Evolutionary conservation across 306 rosid species (phyloP), one percentile per base, ranked within the genome.

Genomic region (Quercus wislizeni): DNA sequence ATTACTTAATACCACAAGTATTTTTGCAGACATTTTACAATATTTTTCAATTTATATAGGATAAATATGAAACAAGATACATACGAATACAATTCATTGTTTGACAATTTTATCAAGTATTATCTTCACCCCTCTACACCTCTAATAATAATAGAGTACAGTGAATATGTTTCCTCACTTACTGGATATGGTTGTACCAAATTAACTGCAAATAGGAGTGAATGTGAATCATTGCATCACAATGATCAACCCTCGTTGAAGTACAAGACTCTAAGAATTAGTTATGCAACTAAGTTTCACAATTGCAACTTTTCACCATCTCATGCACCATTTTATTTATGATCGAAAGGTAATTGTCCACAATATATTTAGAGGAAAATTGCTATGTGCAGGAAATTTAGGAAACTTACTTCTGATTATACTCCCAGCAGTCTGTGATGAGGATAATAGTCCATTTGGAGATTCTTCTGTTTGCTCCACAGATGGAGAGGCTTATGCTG

Each of bases 401-500:
- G 75, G 75, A 13, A 71, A 71, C 75, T 12, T 71, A 33, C 9
- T 19, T 19, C 54, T 69, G 73, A 69, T 69, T 33, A 69, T 69
- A 20, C 10, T 69, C 18, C 75, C 75, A 23, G 31, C 75, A 23
- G 58, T 71, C 59, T 71, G 75, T 25, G 58, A 49, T 1, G 57
- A 71, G 58, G 20, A 46, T 4, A 25, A 51, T 27, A 71, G 57
- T 17, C 75, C 75, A 2, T 71, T 71, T 71, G 75, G 75, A 23
- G 75, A 49, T 49, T 43, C 57, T 46, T 43, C 55, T 23, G 58
- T 23, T 13, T 71, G 75, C 38, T 21, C 55, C 1, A 71, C 59
- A 20, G 58, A 71, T 43, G 75, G 58, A 43, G 58, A 43, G 35
- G 20, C 75, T 43, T 71, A 71, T 49, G 75, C 75, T 49, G 30